Percentiles rank a stretch among this genome's conserved stretches.
Evolutionary conservation across 208 protist species (phyloP).

Genomic region (Acanthamoeba culbertsoni): DNA sequence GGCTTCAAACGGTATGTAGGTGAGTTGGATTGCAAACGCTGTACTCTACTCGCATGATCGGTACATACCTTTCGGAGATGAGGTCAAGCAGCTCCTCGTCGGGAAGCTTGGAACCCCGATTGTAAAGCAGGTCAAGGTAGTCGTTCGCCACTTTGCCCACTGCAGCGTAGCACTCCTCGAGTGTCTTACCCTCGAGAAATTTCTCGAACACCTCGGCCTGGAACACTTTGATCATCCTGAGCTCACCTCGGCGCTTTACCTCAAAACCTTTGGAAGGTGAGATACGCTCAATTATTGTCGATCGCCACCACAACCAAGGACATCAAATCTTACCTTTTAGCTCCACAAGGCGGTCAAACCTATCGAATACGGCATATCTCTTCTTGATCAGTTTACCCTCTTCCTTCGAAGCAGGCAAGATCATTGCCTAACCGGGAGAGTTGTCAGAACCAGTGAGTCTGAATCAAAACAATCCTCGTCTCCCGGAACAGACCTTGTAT

Average conservation of each 20-base stretch:
- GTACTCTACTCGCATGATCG: not conserved
- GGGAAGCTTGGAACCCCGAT: constrained; percentile 84
- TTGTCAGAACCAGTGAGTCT: not conserved
- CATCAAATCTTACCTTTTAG: constrained; percentile 93
- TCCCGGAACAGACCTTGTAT: constrained; percentile 85
- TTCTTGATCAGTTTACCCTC: constrained; percentile 98
- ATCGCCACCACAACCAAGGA: not conserved
- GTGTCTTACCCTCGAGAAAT: constrained; percentile 95
- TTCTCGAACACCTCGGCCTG: constrained; percentile 89
- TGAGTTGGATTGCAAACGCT: not conserved
- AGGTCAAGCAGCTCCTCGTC: constrained; percentile 96
- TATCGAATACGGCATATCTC: constrained; percentile 99
- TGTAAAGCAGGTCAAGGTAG: constrained; percentile 96
- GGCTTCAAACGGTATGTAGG: constrained; percentile 37
- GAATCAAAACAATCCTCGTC: not conserved
- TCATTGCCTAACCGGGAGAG: constrained; percentile 89
- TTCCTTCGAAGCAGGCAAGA: constrained; percentile 98
- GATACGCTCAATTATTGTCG: not conserved
- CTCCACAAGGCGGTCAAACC: constrained; percentile 96
- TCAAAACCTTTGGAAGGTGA: constrained; percentile 90
- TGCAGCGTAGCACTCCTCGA: constrained; percentile 94
- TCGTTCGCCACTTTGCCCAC: constrained; percentile 95
- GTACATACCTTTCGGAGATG: constrained; percentile 91
- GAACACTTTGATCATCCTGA: constrained; percentile 99
- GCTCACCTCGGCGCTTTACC: constrained; percentile 99